Evolutionary conservation across 805 yeast species (phyloP).

Genomic region (Candida mattraensis): DNA sequence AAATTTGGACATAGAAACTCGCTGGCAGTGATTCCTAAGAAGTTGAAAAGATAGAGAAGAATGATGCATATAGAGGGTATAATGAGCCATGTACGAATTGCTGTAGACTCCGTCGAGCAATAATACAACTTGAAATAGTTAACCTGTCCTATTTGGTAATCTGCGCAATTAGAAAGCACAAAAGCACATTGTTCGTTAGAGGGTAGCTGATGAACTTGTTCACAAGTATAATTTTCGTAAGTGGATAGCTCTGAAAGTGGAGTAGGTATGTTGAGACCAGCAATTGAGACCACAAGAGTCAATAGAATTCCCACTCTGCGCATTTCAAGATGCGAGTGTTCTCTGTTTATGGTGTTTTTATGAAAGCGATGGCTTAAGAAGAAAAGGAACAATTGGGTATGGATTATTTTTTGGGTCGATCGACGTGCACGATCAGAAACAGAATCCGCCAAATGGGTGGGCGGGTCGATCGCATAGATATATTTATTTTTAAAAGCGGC

Average conservation of each 20-base stretch:
- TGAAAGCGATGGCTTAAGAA: too few relatives aligned
- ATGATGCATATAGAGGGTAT: conserved; percentile 23
- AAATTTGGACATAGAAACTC: conserved; percentile 83
- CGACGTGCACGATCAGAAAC: conserved; percentile 4
- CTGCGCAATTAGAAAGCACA: conserved; percentile 28
- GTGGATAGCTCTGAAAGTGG: too few relatives aligned
- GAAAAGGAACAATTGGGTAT: neutral
- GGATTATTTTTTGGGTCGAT: conserved; percentile 2
- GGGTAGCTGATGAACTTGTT: conserved; percentile 22
- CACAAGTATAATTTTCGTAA: conserved; percentile 18
- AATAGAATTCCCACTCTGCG: too few relatives aligned
- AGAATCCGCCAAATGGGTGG: neutral
- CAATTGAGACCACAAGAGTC: too few relatives aligned
- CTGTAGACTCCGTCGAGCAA: conserved; percentile 22
- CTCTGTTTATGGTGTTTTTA: too few relatives aligned
- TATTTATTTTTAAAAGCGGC: conserved; percentile 8
- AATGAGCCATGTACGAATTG: conserved; percentile 16
- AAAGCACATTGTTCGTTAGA: conserved; percentile 29
- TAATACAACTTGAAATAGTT: conserved; percentile 33
- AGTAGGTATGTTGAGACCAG: too few relatives aligned
- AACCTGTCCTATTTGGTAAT: conserved; percentile 28
- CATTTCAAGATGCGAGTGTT: too few relatives aligned
- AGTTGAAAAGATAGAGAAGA: conserved; percentile 48
- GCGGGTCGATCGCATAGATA: too few relatives aligned
- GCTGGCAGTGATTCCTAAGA: conserved; percentile 80